Evolutionary conservation across 371 early-diverging fungal species (phyloP).

Genomic region (Mortierella sp.): DNA sequence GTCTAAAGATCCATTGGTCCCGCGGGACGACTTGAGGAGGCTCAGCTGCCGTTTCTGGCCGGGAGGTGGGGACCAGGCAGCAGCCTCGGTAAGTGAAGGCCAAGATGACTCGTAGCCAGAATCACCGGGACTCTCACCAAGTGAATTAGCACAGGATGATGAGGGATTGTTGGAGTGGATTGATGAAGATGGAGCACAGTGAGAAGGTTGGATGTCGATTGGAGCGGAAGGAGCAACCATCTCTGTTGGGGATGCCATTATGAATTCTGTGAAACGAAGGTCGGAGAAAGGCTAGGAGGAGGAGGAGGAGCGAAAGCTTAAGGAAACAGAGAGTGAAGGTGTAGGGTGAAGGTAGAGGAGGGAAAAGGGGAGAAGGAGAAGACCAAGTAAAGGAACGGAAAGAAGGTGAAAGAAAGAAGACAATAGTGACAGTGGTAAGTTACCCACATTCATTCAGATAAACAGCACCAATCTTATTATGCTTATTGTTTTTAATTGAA

Average conservation of each 20-base stretch:
- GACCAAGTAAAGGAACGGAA: background rate
- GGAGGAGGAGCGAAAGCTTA: background rate
- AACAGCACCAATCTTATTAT: background rate
- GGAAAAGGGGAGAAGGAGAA: slow-evolving; percentile 1
- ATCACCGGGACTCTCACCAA: slow-evolving; percentile 41
- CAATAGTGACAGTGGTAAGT: too few species aligned
- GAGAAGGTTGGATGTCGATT: slow-evolving; percentile 43
- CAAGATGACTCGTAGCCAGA: slow-evolving; percentile 58
- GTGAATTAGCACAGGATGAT: slow-evolving; percentile 10
- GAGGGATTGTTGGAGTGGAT: background rate
- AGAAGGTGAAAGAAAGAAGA: background rate
- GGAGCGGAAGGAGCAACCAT: slow-evolving; percentile 40
- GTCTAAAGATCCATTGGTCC: slow-evolving; percentile 1
- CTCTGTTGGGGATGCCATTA: slow-evolving; percentile 31
- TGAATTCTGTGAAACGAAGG: slow-evolving; percentile 10
- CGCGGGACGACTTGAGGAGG: slow-evolving; percentile 4
- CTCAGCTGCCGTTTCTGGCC: slow-evolving; percentile 19
- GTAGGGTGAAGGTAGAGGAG: background rate
- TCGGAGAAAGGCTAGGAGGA: background rate
- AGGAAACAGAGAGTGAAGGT: background rate
- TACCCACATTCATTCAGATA: too few species aligned
- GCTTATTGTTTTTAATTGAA: background rate
- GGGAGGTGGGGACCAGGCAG: slow-evolving; percentile 40
- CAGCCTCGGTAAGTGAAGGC: slow-evolving; percentile 54
- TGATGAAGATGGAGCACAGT: background rate